Percentiles rank a stretch among this genome's conserved stretches.
Conservation (phyloP, 176 grass and related monocot genomes). For the Otatea glauca region DNA sequence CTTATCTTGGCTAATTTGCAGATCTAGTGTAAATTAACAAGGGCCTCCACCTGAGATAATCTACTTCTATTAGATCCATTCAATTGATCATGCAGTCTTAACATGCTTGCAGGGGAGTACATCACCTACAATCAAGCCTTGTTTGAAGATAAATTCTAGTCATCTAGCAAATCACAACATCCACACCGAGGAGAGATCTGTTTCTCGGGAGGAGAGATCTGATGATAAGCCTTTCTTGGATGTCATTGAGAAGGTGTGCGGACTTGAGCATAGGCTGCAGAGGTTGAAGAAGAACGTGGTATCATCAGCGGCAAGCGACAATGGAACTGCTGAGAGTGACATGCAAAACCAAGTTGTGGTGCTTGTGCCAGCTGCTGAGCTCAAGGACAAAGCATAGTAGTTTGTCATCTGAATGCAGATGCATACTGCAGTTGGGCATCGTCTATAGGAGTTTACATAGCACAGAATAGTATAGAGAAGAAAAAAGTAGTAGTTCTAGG, state of each 20-base stretch:
- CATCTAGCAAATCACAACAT: conserved; percentile 27
- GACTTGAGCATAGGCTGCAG: conserved; percentile 64
- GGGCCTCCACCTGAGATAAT: neutral
- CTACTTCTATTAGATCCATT: neutral
- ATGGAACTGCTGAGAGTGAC: conserved; percentile 7
- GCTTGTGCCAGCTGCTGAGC: conserved; percentile 67
- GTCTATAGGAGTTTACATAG: conserved; percentile 41
- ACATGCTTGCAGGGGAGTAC: conserved; percentile 56
- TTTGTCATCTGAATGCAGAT: conserved; percentile 1
- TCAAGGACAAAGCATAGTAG: conserved; percentile 62
- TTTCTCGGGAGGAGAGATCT: conserved; percentile 1
- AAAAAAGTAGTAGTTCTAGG: neutral
- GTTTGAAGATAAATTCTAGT: conserved; percentile 17
- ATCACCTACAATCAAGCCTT: conserved; percentile 34
- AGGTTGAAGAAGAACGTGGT: conserved; percentile 63
- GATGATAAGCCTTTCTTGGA: conserved; percentile 57
- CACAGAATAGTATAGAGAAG: conserved; percentile 42
- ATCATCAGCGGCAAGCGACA: conserved; percentile 11
- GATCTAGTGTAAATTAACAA: conserved; percentile 11
- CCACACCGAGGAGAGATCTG: neutral
- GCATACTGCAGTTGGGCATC: conserved; percentile 14
- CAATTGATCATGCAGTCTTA: neutral
- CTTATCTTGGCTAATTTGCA: conserved; percentile 32
- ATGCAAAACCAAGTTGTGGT: conserved; percentile 50
- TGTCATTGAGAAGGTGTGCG: conserved; percentile 62